Percentiles rank a stretch among this genome's conserved stretches.
These are phyloP conservation scores for Rhizomucor miehei DNA, from an alignment of 371 early-diverging fungal genomes.

Conservation along the genomic window DNA sequence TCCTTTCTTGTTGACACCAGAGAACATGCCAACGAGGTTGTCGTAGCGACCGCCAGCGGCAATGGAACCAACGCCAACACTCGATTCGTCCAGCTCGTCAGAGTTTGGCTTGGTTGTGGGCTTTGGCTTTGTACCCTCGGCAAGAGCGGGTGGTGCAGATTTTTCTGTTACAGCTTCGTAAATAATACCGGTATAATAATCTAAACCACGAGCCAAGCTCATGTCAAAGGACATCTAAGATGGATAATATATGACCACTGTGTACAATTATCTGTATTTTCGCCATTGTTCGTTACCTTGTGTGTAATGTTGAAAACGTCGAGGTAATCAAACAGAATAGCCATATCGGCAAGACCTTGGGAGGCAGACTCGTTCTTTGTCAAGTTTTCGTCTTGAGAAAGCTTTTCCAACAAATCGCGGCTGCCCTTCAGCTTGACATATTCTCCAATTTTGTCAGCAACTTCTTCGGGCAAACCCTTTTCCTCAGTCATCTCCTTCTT, in stretches of 20 bases:
- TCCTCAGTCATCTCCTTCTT: constrained; percentile 93
- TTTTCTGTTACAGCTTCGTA: constrained; percentile 93
- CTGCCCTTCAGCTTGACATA: constrained; percentile 85
- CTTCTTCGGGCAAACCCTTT: constrained; percentile 76
- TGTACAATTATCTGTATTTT: too few relatives aligned
- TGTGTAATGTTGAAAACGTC: constrained; percentile 76
- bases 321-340: constrained; percentile 82
- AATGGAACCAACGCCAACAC: constrained; percentile 95
- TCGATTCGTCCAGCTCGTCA: constrained; percentile 71
- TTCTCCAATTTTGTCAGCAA: constrained; percentile 89
- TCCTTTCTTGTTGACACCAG: constrained; percentile 63
- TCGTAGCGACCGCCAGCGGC: constrained; percentile 99
- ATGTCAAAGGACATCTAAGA: constrained; percentile 87
- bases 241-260: neutral
- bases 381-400: constrained; percentile 65
- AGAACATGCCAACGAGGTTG: constrained; percentile 95
- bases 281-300: constrained; percentile 28
- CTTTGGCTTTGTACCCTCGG: constrained; percentile 34
- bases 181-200: constrained; percentile 99
- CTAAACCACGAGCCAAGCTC: constrained; percentile 96
- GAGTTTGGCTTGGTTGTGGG: constrained; percentile 36
- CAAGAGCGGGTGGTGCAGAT: constrained; percentile 45
- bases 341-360: constrained; percentile 90
- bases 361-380: constrained; percentile 68
- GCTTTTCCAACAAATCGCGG: constrained; percentile 72